phyloP scores from a whole-genome alignment of 108 stramenopile genomes.

The Skeletonema costatum region DNA sequence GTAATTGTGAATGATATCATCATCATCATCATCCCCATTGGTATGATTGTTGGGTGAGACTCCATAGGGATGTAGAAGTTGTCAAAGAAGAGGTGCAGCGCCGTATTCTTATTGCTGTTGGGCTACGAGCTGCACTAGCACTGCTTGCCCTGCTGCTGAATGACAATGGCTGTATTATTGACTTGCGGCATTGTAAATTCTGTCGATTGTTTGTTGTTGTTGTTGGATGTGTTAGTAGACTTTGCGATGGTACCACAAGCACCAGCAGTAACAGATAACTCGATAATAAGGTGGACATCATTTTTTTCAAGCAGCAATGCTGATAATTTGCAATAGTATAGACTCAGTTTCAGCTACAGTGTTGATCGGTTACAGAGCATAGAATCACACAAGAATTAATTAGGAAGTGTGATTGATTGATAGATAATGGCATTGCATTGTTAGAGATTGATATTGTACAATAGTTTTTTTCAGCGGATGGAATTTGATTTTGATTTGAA shows the following conservation, averaged over 20 bases:
- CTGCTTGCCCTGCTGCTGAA: too few relatives aligned
- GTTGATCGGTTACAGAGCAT: too few relatives aligned
- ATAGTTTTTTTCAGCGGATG: too few relatives aligned
- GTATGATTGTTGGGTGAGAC: conserved; percentile 10
- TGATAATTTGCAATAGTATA: too few relatives aligned
- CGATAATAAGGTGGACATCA: background rate
- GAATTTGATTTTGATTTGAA: too few relatives aligned
- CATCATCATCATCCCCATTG: background rate
- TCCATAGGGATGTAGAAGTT: conserved; percentile 36
- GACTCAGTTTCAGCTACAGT: too few relatives aligned
- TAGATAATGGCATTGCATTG: too few relatives aligned
- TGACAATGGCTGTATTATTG: background rate
- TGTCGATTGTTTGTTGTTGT: background rate
- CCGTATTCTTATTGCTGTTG: background rate
- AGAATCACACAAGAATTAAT: too few relatives aligned
- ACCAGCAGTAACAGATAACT: background rate
- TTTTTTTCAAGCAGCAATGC: too few relatives aligned
- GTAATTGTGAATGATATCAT: background rate
- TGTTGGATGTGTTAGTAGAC: background rate
- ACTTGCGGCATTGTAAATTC: background rate
- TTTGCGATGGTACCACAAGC: background rate
- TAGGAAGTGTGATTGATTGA: too few relatives aligned
- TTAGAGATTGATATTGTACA: too few relatives aligned
- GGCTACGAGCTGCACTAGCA: too few relatives aligned
- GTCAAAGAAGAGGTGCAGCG: conserved; percentile 18